Evolutionary conservation across 148 eudicot genomes (phyloP).

Genomic region (Dysphania ambrosioides): DNA sequence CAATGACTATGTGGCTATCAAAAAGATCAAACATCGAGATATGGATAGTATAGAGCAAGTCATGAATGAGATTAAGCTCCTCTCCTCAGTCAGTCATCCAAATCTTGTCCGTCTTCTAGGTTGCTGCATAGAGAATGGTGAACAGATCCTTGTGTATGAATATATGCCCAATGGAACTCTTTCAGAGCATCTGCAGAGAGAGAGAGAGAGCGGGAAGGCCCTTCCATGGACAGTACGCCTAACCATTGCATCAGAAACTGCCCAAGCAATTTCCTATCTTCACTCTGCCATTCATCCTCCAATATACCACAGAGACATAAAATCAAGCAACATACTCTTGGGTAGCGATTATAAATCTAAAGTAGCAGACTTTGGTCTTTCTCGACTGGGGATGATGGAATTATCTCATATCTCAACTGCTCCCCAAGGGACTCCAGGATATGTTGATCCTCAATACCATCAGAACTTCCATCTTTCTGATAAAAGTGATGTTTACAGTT

Average conservation of each 20-base stretch:
- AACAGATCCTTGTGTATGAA: conserved; percentile 87
- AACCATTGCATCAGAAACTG: conserved; percentile 69
- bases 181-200: conserved; percentile 76
- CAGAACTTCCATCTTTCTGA: conserved; percentile 83
- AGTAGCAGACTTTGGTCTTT: conserved; percentile 84
- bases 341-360: conserved; percentile 58
- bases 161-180: conserved; percentile 86
- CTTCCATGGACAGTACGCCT: conserved; percentile 78
- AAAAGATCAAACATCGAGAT: conserved; percentile 66
- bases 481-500: conserved; percentile 86
- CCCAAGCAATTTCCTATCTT: conserved; percentile 72
- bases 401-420: conserved; percentile 79
- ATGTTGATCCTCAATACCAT: conserved; percentile 80
- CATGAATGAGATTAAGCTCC: conserved; percentile 85
- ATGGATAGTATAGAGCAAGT: conserved; percentile 68
- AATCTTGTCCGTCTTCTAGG: conserved; percentile 86
- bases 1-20: conserved; percentile 69
- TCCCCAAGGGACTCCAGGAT: conserved; percentile 89
- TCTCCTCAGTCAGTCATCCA: conserved; percentile 83
- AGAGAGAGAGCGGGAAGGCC: conserved; percentile 60
- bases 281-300: conserved; percentile 76
- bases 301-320: conserved; percentile 77
- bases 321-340: conserved; percentile 71
- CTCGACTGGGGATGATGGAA: conserved; percentile 69
- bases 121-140: conserved; percentile 79